These are phyloP conservation scores for Phytophthora constricta DNA, from an alignment of 352 stramenopile species.

Conservation along the genomic window DNA sequence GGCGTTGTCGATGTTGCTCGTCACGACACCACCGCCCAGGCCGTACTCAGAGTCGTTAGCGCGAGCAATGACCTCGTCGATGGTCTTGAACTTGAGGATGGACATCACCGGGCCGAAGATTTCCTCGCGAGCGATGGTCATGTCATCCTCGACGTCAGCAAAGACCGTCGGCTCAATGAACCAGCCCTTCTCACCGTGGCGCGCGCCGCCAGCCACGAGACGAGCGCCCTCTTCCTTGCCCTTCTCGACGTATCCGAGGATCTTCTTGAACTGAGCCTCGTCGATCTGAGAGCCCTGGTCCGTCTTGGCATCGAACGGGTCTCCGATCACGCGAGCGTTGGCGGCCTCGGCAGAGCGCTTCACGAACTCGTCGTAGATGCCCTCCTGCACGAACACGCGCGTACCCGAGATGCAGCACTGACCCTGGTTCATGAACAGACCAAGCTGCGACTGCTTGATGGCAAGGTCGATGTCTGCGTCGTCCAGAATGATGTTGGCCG, in stretches of 20 bases:
- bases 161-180: constrained; percentile 96
- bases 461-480: constrained; percentile 70
- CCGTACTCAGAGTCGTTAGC: constrained; percentile 91
- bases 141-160: constrained; percentile 71
- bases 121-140: constrained; percentile 90
- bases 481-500: constrained; percentile 70
- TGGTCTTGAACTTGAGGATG: constrained; percentile 87
- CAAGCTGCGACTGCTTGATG: constrained; percentile 53
- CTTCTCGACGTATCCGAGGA: constrained; percentile 81
- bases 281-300: constrained; percentile 68
- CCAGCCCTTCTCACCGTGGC: constrained; percentile 66
- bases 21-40: constrained; percentile 91
- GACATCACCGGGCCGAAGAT: constrained; percentile 91
- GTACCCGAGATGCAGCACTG: constrained; percentile 87
- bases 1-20: constrained; percentile 79
- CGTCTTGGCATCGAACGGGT: constrained; percentile 44
- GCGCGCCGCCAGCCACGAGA: constrained; percentile 78
- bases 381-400: constrained; percentile 88
- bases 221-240: constrained; percentile 83
- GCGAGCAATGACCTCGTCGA: constrained; percentile 88
- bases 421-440: constrained; percentile 86
- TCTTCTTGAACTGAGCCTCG: constrained; percentile 71
- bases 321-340: constrained; percentile 59
- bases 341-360: constrained; percentile 53
- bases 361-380: constrained; percentile 89